phyloP scores from a whole-genome alignment of 2,329 filamentous ascomycete species.

The Lomentospora prolificans region DNA sequence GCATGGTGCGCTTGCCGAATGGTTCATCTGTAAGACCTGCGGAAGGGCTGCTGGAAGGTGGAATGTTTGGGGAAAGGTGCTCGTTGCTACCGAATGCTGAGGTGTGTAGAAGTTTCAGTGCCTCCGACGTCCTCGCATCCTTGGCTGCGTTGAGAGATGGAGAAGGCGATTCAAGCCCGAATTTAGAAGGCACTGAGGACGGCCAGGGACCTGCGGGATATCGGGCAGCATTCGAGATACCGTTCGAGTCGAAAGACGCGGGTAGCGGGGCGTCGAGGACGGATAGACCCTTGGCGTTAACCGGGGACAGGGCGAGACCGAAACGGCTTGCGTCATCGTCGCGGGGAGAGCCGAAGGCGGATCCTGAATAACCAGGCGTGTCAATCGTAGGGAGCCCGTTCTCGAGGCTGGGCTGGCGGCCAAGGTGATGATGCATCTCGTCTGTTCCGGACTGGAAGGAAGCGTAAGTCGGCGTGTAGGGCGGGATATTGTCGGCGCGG shows the following conservation, averaged over 20 bases:
- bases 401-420: conserved; percentile 42
- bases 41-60: conserved; percentile 31
- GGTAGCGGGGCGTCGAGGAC: conserved; percentile 87
- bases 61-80: conserved; percentile 42
- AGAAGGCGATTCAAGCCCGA: conserved; percentile 78
- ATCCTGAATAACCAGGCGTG: conserved; percentile 44
- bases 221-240: conserved; percentile 81
- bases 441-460: conserved; percentile 21
- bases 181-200: conserved; percentile 84
- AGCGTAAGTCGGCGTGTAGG: conserved; percentile 27
- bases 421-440: conserved; percentile 32
- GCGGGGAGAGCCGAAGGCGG: conserved; percentile 72
- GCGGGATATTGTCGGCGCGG: conserved; percentile 28
- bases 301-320: conserved; percentile 71
- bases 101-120: conserved; percentile 54
- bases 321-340: conserved; percentile 50
- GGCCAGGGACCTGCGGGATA: conserved; percentile 73
- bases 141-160: conserved; percentile 58
- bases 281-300: conserved; percentile 63
- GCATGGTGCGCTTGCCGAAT: conserved; percentile 62
- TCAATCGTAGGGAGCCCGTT: conserved; percentile 49
- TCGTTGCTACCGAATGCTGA: conserved; percentile 59
- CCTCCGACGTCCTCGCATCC: conserved; percentile 51
- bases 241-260: conserved; percentile 92
- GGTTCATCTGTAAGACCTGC: conserved; percentile 49